phyloP scores from a whole-genome alignment of 2,329 filamentous ascomycete species.

The Plectosphaerella cucumerina region DNA sequence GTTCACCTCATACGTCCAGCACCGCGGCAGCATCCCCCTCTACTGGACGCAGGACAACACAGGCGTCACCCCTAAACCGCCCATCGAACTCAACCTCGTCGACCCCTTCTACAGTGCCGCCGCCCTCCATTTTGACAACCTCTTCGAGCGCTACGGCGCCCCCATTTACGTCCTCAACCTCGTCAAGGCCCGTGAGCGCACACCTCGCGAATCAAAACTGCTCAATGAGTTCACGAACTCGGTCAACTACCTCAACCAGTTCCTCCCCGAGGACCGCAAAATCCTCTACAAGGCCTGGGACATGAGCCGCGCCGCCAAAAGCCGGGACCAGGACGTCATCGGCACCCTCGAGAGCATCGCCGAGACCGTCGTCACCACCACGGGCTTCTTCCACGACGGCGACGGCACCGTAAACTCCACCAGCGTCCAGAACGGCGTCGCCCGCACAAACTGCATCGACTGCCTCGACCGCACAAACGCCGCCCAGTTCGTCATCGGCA shows the following conservation, averaged over 20 bases:
- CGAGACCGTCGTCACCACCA: slow-evolving; percentile 78
- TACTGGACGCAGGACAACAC: slow-evolving; percentile 98
- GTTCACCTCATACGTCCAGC: slow-evolving; percentile 95
- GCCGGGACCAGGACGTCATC: slow-evolving; percentile 90
- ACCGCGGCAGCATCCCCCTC: slow-evolving; percentile 91
- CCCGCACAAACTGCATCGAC: slow-evolving; percentile 95
- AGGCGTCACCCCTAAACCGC: slow-evolving; percentile 91
- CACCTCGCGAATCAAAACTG: slow-evolving; percentile 86
- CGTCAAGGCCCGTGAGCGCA: slow-evolving; percentile 83
- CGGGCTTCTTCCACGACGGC: slow-evolving; percentile 94
- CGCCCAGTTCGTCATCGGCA: slow-evolving; percentile 96
- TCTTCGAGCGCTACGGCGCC: slow-evolving; percentile 89
- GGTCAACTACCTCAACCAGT: slow-evolving; percentile 91
- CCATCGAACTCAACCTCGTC: slow-evolving; percentile 90
- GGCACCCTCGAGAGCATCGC: slow-evolving; percentile 85
- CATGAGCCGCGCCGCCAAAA: slow-evolving; percentile 94
- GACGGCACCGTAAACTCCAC: slow-evolving; percentile 62
- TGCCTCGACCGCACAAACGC: slow-evolving; percentile 96
- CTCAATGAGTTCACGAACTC: slow-evolving; percentile 83
- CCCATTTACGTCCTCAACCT: slow-evolving; percentile 90
- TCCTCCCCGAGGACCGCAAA: slow-evolving; percentile 75
- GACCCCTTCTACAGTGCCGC: slow-evolving; percentile 95
- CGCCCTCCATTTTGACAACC: slow-evolving; percentile 88
- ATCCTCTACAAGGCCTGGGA: slow-evolving; percentile 96
- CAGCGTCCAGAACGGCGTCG: slow-evolving; percentile 83